These are phyloP conservation scores for Isatis lusitanica DNA, from an alignment of 441 rosid genomes.

Conservation along the genomic window DNA sequence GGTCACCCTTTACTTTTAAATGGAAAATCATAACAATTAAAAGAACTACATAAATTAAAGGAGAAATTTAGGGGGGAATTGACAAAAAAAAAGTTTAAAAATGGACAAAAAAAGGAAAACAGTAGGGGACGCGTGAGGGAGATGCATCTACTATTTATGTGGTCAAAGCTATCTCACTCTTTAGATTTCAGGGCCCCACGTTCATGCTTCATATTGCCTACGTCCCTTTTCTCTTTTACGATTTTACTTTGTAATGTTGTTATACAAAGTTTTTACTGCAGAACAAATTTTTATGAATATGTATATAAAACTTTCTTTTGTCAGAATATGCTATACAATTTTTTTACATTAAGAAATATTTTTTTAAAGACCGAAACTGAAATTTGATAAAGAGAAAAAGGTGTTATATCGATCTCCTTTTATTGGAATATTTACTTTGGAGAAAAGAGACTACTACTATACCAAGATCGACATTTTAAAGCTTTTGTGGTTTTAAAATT, in stretches of 20 bases:
- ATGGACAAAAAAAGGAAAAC: background rate
- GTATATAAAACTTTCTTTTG: background rate
- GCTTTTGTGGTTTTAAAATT: background rate
- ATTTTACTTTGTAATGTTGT: background rate
- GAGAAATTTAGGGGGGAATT: background rate
- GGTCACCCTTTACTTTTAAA: background rate
- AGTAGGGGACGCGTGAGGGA: slow-evolving; percentile 7
- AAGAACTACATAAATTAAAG: background rate
- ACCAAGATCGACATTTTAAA: slow-evolving; percentile 9
- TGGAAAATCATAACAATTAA: background rate
- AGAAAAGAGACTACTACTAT: slow-evolving; percentile 9
- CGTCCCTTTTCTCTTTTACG: background rate
- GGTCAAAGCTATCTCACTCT: slow-evolving; percentile 30
- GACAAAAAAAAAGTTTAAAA: too few relatives aligned
- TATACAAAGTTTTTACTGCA: background rate
- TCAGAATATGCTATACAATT: background rate
- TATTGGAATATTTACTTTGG: slow-evolving; percentile 24
- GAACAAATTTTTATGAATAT: background rate
- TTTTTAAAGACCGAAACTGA: background rate
- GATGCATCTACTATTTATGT: slow-evolving; percentile 3
- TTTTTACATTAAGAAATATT: background rate
- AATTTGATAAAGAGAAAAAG: slow-evolving; percentile 1
- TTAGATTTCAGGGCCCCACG: slow-evolving; percentile 28
- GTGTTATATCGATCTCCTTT: background rate
- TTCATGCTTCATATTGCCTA: slow-evolving; percentile 28